Base-by-base conservation (phyloP, 306 rosid species). In the Hippophae rhamnoides region DNA sequence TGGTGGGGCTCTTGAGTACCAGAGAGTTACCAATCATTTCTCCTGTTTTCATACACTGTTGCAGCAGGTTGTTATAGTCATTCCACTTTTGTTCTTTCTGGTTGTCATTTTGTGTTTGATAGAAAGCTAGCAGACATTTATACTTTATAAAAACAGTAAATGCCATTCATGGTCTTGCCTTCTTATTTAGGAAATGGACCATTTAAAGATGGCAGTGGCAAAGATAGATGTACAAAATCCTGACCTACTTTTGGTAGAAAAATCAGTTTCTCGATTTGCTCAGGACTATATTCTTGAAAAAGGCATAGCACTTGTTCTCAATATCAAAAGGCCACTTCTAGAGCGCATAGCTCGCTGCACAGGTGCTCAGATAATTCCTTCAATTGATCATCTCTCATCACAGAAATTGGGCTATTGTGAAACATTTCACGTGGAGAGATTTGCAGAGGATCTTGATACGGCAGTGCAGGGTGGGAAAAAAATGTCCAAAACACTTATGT, bases 1-100 rank as follows among this genome's bases (percentile, higher is more conserved):
- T 72, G 90, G 93, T 65, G 99, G 99, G 54, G 99, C 99, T 73
- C 96, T 93, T 56, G 99, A 93, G 79, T 93, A 93, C 78, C 99
- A 93, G 73, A 86, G 97, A 50, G 93, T 93, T 56, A 65, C 90
- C 56, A 86, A 82, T 68, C 85, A 69, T 72, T 73, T 88, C 57
- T 93, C 99, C 10, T 88, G 99, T 84, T 86, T 93, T 61, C 97
- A 88, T 83, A 88, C 99, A 46, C 78, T 93, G 72, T 69, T 88
- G 79, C 99, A 93, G 90, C 99, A 93, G 99, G 99, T 93, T 88
- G 65, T 68, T 60, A 52, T 69, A 56, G 52, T 62, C 63, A 31
- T 31, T 31, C 38, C 3, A 31, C 38, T 31, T 31, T 82, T 64
- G 58, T 42, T 46, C 45, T n/a, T 63, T 65, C 41, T 18, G 41